Conservation (phyloP, 441 rosid genomes). For the Kokia cookei region DNA sequence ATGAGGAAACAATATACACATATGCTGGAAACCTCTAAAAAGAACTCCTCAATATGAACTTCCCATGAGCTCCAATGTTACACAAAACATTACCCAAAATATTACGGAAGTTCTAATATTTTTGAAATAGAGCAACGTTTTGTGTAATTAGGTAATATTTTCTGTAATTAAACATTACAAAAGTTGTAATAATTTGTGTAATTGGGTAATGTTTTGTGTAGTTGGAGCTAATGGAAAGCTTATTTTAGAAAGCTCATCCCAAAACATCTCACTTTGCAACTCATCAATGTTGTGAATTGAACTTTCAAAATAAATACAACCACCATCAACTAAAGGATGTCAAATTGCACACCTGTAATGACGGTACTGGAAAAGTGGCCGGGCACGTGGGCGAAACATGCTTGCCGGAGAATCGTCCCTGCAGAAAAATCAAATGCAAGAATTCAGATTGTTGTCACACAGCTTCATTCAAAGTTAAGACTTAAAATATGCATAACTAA, state of each 20-base stretch:
- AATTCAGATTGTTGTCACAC: background rate
- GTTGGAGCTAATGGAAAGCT: too few species aligned
- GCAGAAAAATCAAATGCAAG: constrained; percentile 16
- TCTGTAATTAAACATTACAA: too few species aligned
- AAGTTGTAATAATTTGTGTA: too few species aligned
- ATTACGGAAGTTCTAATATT: too few species aligned
- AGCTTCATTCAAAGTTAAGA: background rate
- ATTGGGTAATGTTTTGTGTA: too few species aligned
- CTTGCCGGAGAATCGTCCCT: constrained; percentile 91
- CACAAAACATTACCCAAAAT: too few species aligned
- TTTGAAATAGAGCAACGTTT: too few species aligned
- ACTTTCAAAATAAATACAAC: background rate
- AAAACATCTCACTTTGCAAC: background rate
- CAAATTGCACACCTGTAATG: constrained; percentile 67
- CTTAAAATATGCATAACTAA: background rate
- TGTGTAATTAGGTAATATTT: too few species aligned
- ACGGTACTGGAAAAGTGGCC: constrained; percentile 93
- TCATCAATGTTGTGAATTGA: background rate
- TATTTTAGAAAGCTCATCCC: too few species aligned
- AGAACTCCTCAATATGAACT: too few species aligned
- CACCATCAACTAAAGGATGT: background rate
- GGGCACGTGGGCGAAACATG: constrained; percentile 93
- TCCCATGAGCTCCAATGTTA: too few species aligned
- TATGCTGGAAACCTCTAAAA: too few species aligned
- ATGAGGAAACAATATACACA: constrained; percentile 8